Base-by-base conservation (phyloP, 352 stramenopile genomes). In the Phytophthora crassamura region DNA sequence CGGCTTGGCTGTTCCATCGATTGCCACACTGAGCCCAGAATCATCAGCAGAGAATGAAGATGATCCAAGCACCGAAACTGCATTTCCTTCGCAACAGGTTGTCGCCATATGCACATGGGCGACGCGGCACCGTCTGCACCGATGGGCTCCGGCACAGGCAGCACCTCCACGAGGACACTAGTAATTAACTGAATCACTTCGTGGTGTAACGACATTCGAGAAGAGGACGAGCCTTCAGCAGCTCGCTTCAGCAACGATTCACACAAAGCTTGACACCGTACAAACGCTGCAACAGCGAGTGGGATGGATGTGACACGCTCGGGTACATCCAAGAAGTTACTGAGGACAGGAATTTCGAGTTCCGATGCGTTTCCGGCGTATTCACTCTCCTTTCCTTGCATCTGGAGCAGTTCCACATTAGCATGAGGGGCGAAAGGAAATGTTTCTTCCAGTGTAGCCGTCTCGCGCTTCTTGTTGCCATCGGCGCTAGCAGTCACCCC, bases 151-250 rank as follows among this genome's bases (percentile, higher is more conserved):
- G 90, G 90, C n/a, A 91, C 72, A 1, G 89, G 89, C 10, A 97
- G 60, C 6, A 95, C 84, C 62, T 97, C 87, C 5, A 93, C 84
- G 38, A 97, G 78, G 10, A 96, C 50, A 34, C 67, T 89, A 32
- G 86, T 93, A 43, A 97, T 75, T 25, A 96, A 72, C 35, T 95
- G 88, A 43, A 95, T 94, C 28, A 95, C 86, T 87, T 97, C 83
- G 36, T 96, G 80, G 52, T 97, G 90, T 35, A 97, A 69, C 2
- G 86, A 89, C 16, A 97, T 76, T n/a, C 87, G 84, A 34, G 88
- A 97, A n/a, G 90, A 97, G 7, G 87, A 96, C 9, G 90, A 97
- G 7, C 89, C 89, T 43, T 96, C 90, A 4, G 84, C 85, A 15
- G 88, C 88, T 57, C 90, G 81, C 45, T 86, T 80, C 9, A 97